Percentiles rank a stretch among this genome's conserved stretches.
Evolutionary conservation across 768 basidiomycete species (phyloP).

Genomic region (Grammothele lineata): DNA sequence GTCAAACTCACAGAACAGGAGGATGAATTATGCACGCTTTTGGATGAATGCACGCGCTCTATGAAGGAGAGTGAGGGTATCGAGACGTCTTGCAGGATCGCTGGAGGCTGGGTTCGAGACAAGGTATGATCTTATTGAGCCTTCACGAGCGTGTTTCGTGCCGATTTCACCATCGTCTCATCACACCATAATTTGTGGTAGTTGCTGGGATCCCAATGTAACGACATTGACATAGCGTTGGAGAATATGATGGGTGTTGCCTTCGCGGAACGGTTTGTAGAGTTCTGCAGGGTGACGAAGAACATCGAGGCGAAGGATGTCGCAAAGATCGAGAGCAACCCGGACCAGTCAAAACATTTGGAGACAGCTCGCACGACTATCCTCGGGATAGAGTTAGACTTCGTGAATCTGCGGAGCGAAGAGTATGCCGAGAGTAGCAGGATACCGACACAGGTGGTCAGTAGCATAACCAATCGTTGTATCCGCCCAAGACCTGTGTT

Average conservation of each 20-base stretch:
- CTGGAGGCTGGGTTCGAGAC: conserved; percentile 98
- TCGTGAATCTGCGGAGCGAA: conserved; percentile 92
- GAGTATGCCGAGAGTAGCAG: conserved; percentile 84
- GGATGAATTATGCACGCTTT: conserved; percentile 63
- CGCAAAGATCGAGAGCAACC: conserved; percentile 86
- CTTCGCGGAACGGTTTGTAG: conserved; percentile 78
- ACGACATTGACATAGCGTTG: conserved; percentile 93
- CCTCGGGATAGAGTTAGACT: conserved; percentile 80
- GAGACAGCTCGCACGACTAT: conserved; percentile 89
- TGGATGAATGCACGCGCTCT: conserved; percentile 70
- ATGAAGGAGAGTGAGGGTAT: conserved; percentile 50
- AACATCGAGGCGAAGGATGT: conserved; percentile 54
- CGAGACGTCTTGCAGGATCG: conserved; percentile 76
- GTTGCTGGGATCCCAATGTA: conserved; percentile 78
- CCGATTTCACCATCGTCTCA: not conserved
- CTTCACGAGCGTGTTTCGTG: not conserved
- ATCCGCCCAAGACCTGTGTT: not conserved
- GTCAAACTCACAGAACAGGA: conserved; percentile 68
- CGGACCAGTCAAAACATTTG: conserved; percentile 96
- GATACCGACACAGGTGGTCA: conserved; percentile 83
- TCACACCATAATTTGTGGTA: conserved; percentile 23
- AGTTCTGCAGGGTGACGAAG: conserved; percentile 51
- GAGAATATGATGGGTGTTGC: conserved; percentile 84
- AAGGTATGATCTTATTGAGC: no score
- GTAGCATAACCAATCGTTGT: conserved; percentile 23